Base-by-base conservation (phyloP, 257 asterid species). In the Penstemon davidsonii region DNA sequence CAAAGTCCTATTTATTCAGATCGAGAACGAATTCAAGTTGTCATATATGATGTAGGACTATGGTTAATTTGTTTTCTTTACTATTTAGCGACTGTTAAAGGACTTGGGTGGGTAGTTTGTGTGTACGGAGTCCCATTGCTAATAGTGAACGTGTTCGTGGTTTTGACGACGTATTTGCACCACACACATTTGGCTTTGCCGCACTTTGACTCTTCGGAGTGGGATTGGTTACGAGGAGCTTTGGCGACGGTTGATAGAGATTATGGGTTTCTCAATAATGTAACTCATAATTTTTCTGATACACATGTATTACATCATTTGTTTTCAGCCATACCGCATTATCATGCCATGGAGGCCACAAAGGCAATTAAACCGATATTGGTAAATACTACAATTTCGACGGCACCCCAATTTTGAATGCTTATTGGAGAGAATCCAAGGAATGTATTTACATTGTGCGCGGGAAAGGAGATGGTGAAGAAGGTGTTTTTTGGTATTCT, bases 221-320 rank as follows among this genome's bases (percentile, higher is more conserved):
- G 96, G 93, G 96, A 88, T 4, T 88, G 96, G 96, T 67, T 88
- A 40, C 75, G 92, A 59, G 96, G 96, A 0, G 93, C 96, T 7
- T 44, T 88, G 55, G 83, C 96, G 37, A 88, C 96, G 0, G 79
- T 84, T 0, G 96, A 88, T 64, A 60, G 96, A 54, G 96, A 88
- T 19, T 88, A 84, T 4, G 91, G 93, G 2, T 65, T 88, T 41
- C 82, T 86, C 7, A 88, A 88, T 85, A 86, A 70, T 36, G 86
- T 86, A 40, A 84, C 86, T 80, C 96, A 86, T 7, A 76, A 88
- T 74, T 86, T 88, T 25, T 86, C 93, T 0, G 89, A 88, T 38
- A 88, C 96, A 1, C 93, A 88, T 18, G 87, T 88, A 0, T 83
- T 91, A 5, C 96, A 88, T 65, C 93, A 88, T 75, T 5, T 88